These are phyloP conservation scores for Fusarium sp. DNA, from an alignment of 2,329 filamentous ascomycete species.

Conservation along the genomic window DNA sequence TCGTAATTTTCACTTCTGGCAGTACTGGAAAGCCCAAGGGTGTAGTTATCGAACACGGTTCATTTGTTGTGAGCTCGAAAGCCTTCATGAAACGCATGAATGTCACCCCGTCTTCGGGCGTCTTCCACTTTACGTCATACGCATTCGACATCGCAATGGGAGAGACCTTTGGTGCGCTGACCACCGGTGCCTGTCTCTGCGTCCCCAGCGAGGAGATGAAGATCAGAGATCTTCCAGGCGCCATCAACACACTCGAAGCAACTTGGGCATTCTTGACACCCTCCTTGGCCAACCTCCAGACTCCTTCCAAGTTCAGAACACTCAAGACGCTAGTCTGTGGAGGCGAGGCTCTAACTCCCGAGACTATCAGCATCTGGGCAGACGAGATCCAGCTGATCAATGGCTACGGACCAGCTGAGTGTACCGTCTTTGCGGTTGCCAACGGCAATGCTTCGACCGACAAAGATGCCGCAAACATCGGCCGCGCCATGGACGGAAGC, in stretches of 20 bases:
- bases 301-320: conserved; percentile 32
- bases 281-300: conserved; percentile 43
- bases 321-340: conserved; percentile 35
- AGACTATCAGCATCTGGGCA: conserved; percentile 37
- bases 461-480: conserved; percentile 26
- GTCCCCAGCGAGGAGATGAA: conserved; percentile 46
- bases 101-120: conserved; percentile 1
- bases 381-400: conserved; percentile 38
- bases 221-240: conserved; percentile 13
- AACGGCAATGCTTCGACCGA: conserved; percentile 1
- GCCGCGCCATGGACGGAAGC: neutral
- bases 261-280: conserved; percentile 47
- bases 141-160: conserved; percentile 44
- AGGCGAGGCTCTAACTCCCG: conserved; percentile 37
- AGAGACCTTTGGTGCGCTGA: conserved; percentile 35
- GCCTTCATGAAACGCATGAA: conserved; percentile 32
- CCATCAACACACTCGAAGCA: conserved; percentile 31
- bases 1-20: conserved; percentile 45
- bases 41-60: conserved; percentile 39
- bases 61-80: conserved; percentile 23
- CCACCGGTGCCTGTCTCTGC: conserved; percentile 41
- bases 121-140: conserved; percentile 46
- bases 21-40: conserved; percentile 47
- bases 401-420: conserved; percentile 46
- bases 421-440: conserved; percentile 25